phyloP scores from a whole-genome alignment of 75 land plant genomes.

The Gnetum montanum region DNA sequence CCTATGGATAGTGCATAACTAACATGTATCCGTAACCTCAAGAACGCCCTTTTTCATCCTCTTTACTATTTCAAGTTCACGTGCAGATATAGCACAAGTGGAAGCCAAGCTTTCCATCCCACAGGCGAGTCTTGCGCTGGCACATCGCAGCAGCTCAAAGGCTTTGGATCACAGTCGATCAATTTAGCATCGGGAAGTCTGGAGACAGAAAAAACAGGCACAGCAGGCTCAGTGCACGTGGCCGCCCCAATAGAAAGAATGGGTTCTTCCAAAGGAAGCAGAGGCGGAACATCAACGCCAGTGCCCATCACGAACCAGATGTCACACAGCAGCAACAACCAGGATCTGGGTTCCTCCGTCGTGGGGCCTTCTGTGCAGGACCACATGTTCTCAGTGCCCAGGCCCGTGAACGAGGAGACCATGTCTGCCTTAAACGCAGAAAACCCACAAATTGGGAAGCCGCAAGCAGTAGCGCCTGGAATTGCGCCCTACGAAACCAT shows the following conservation, averaged over 20 bases:
- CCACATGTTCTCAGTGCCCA: not conserved
- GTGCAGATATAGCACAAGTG: constrained; percentile 28
- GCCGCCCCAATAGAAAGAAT: constrained; percentile 10
- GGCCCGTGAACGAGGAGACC: constrained; percentile 15
- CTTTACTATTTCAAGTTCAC: no score
- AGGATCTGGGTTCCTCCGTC: constrained; percentile 38
- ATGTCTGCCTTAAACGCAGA: constrained; percentile 15
- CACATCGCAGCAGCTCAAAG: not conserved
- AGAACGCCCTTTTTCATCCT: no score
- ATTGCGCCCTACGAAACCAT: constrained; percentile 19
- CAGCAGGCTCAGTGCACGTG: constrained; percentile 8
- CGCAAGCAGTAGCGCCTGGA: constrained; percentile 12
- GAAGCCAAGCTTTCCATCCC: constrained; percentile 2
- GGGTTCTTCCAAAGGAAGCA: constrained; percentile 8
- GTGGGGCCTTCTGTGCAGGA: constrained; percentile 7
- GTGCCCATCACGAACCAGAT: constrained; percentile 22
- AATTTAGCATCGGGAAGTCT: constrained; percentile 13
- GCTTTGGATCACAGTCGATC: not conserved
- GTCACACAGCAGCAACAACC: constrained; percentile 29
- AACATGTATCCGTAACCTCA: no score
- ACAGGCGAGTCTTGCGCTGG: constrained; percentile 1
- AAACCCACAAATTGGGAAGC: constrained; percentile 18
- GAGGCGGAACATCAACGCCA: constrained; percentile 4
- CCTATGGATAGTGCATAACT: no score
- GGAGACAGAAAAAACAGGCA: constrained; percentile 24